phyloP scores from a whole-genome alignment of 768 basidiomycete species.

The Xerocomellus intermedius region DNA sequence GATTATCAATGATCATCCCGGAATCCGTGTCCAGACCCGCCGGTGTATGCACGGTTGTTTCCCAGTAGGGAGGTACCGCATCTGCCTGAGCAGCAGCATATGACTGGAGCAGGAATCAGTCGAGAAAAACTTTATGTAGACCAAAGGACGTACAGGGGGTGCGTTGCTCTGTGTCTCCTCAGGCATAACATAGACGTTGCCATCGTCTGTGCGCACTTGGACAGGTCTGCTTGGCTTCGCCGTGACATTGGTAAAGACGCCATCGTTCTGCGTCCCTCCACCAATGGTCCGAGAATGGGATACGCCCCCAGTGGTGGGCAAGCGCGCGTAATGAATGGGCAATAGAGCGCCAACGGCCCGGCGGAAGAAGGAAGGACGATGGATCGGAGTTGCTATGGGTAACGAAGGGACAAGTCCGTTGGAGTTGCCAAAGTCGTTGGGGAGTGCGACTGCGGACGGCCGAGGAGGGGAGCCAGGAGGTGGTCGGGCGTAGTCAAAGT shows the following conservation, averaged over 20 bases:
- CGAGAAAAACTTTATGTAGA: neutral
- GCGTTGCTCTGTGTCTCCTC: conserved; percentile 80
- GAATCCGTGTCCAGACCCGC: conserved; percentile 45
- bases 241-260: conserved; percentile 92
- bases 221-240: conserved; percentile 70
- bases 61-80: conserved; percentile 94
- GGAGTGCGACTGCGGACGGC: conserved; percentile 53
- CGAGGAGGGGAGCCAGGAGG: conserved; percentile 79
- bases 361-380: conserved; percentile 53
- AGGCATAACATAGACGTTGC: conserved; percentile 62
- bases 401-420: conserved; percentile 62
- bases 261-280: conserved; percentile 81
- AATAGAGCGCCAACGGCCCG: conserved; percentile 56
- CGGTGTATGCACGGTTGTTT: conserved; percentile 90
- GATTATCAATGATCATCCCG: conserved; percentile 87
- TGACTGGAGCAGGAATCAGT: conserved; percentile 45
- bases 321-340: conserved; percentile 61
- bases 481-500: conserved; percentile 64
- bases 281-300: conserved; percentile 42
- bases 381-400: conserved; percentile 35
- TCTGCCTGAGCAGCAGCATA: conserved; percentile 88
- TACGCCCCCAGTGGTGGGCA: conserved; percentile 42
- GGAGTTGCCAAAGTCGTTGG: conserved; percentile 70
- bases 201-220: conserved; percentile 50
- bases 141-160: conserved; percentile 68